A percentile compares a stretch with the other conserved stretches of the same genome.
Conservation (phyloP, 805 yeast species). For the Candida cerambycidarum region DNA sequence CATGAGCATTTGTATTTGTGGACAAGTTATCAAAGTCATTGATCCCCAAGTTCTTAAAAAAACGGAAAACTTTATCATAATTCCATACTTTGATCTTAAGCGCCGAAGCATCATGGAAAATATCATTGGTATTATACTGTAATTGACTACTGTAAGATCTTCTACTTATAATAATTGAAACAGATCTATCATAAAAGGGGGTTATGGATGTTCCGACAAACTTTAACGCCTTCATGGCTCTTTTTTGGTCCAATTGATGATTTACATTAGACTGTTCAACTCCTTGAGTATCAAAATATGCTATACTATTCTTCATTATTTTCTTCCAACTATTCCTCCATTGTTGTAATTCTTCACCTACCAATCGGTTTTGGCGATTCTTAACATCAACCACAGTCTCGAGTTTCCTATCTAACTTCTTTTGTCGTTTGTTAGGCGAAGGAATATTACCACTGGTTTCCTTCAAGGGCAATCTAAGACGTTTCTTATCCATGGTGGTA, state of each 20-base stretch:
- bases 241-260: slow-evolving; percentile 39
- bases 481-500: slow-evolving; percentile 12
- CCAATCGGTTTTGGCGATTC: slow-evolving; percentile 27
- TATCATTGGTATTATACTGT: slow-evolving; percentile 54
- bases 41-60: slow-evolving; percentile 61
- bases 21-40: slow-evolving; percentile 24
- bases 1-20: not conserved
- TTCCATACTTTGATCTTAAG: slow-evolving; percentile 82
- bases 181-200: slow-evolving; percentile 51
- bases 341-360: slow-evolving; percentile 47
- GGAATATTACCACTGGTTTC: slow-evolving; percentile 43
- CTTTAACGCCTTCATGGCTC: slow-evolving; percentile 44
- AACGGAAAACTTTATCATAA: slow-evolving; percentile 78
- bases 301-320: slow-evolving; percentile 57
- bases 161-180: slow-evolving; percentile 76
- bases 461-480: slow-evolving; percentile 31
- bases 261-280: slow-evolving; percentile 36
- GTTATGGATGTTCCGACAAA: slow-evolving; percentile 49
- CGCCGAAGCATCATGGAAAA: slow-evolving; percentile 60
- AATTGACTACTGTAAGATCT: slow-evolving; percentile 45
- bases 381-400: not conserved
- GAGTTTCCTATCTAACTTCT: not conserved
- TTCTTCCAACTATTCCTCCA: slow-evolving; percentile 70
- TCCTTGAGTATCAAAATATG: slow-evolving; percentile 60
- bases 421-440: slow-evolving; percentile 27